Evolutionary conservation across 78 protist genomes (phyloP), one percentile per base, ranked within the genome.

Genomic region (Creolimax fragrantissima): DNA sequence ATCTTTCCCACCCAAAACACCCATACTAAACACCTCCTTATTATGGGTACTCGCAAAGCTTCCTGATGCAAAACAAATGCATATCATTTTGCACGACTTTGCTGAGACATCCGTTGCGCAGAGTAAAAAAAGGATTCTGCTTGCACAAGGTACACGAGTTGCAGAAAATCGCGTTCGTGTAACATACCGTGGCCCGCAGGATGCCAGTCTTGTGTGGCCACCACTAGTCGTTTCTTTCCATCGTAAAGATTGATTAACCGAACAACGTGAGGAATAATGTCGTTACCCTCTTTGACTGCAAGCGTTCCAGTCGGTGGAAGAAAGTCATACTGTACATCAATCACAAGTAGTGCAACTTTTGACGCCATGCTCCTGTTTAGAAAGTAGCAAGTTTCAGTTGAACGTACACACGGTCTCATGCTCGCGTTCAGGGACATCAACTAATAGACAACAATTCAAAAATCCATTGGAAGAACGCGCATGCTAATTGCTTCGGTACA

Each of bases 181-280:
- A n/a, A n/a, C 41, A 24, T 24, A 45, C 7, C 90, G 66, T 88
- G 90, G 7, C 44, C 44, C 35, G 45, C 32, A 5, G 90, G 90
- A 11, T 88, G 90, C 90, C 90, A 88, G 90, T 88, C 90, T 32
- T 88, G 47, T 35, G 90, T 88, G 5, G 85, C 90, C 17, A 88
- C 90, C 7, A 88, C 2, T 36, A 88, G 6, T 32, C 45, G 5
- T 6, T n/a, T 74, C 7, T 32, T 7, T 11, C 35, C 32, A 35
- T 88, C 43, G 67, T 43, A 88, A 5, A 17, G 17, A 32, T 43
- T 32, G 11, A 88, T 11, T 1, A 88, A 36, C 2, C 44, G 45
- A 32, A 32, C 7, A 2, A 88, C 90, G 11, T 32, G 7, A 36
- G 47, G 85, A 24, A 88, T 32, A 0, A 88, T 6, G 17, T n/a